Conservation (phyloP, 192 early-diverging fungal genomes). For the Coemansia sp. region DNA sequence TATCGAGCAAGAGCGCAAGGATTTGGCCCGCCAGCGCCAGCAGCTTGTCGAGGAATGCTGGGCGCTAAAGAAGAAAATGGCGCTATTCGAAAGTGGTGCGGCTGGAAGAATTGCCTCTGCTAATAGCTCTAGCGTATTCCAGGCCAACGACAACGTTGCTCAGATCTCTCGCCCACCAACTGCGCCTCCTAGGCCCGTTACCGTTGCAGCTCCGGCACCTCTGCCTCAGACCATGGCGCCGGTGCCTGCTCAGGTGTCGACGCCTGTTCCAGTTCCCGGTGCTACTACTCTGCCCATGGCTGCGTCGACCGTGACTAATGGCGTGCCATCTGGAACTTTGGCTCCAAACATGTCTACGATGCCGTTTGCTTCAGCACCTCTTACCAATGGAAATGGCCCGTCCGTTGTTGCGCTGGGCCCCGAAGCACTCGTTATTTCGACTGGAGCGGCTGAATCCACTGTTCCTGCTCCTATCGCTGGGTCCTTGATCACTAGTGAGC, state of each 20-base stretch:
- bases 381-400: background rate
- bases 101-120: constrained; percentile 25
- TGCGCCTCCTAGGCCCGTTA: constrained; percentile 18
- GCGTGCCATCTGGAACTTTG: background rate
- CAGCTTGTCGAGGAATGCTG: constrained; percentile 51
- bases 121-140: constrained; percentile 19
- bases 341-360: background rate
- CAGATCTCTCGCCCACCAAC: constrained; percentile 36
- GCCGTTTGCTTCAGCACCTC: background rate
- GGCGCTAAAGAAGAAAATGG: constrained; percentile 52
- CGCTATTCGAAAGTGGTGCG: constrained; percentile 40
- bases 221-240: background rate
- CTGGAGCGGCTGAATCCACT: background rate
- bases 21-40: constrained; percentile 61
- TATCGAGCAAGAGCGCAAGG: constrained; percentile 82
- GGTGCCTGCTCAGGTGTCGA: background rate
- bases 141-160: constrained; percentile 33
- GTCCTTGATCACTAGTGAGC: background rate
- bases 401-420: background rate
- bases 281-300: background rate
- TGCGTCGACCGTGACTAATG: background rate
- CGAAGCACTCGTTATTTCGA: background rate
- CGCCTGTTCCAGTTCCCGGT: background rate
- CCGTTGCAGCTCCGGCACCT: background rate
- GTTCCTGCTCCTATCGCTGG: background rate